Evolutionary conservation across 2,329 filamentous ascomycete genomes (phyloP).

Genomic region (Aspergillus tamarii): DNA sequence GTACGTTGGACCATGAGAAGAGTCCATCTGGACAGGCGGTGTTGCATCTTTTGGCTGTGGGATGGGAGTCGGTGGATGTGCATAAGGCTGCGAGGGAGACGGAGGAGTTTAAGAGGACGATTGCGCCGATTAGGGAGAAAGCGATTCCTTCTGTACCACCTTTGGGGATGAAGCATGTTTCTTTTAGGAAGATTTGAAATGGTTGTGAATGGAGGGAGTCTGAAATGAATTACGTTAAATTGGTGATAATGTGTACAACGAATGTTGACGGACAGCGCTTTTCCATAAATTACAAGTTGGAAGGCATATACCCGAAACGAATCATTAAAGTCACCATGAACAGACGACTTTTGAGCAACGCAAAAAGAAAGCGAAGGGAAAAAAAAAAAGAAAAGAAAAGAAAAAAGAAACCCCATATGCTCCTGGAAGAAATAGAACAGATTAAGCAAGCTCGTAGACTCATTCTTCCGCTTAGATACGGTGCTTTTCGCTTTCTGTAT

Average conservation of each 20-base stretch:
- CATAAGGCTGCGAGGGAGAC: slow-evolving; percentile 53
- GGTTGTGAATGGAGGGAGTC: neutral
- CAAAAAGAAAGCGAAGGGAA: slow-evolving; percentile 14
- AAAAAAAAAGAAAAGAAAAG: slow-evolving; percentile 22
- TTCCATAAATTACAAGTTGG: slow-evolving; percentile 39
- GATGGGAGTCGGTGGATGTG: slow-evolving; percentile 56
- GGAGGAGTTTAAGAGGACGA: slow-evolving; percentile 47
- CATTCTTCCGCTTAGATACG: slow-evolving; percentile 55
- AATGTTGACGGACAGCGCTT: slow-evolving; percentile 24
- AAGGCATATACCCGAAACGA: slow-evolving; percentile 20
- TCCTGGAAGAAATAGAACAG: slow-evolving; percentile 17
- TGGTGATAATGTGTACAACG: neutral
- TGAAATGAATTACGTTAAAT: neutral
- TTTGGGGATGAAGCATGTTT: slow-evolving; percentile 51
- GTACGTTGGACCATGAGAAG: slow-evolving; percentile 33
- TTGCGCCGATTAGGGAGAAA: slow-evolving; percentile 47
- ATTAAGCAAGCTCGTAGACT: slow-evolving; percentile 15
- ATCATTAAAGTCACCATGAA: slow-evolving; percentile 24
- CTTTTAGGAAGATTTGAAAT: slow-evolving; percentile 36
- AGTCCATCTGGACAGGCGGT: slow-evolving; percentile 47
- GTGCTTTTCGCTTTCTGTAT: slow-evolving; percentile 74
- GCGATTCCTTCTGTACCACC: slow-evolving; percentile 40
- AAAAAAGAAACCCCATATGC: slow-evolving; percentile 27
- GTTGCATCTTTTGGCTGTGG: slow-evolving; percentile 49
- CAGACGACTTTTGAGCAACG: slow-evolving; percentile 15